phyloP scores from a whole-genome alignment of 352 stramenopile species.

The Pythium folliculosum region DNA sequence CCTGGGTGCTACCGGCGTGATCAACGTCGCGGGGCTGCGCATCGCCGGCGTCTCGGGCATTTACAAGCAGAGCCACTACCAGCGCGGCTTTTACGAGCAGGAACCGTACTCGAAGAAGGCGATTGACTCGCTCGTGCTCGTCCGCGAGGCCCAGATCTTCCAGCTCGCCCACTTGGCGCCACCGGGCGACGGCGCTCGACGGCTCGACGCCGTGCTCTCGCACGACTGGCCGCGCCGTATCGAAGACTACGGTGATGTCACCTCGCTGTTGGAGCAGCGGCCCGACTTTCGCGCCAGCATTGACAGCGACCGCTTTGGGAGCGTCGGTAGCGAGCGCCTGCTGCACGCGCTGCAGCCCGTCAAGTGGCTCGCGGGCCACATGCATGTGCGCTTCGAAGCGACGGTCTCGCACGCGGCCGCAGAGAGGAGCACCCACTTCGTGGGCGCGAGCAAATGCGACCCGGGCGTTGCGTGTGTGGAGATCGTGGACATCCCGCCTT shows the following conservation, averaged over 20 bases:
- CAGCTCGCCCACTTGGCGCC: constrained; percentile 87
- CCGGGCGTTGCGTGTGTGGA: constrained; percentile 94
- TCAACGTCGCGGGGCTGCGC: constrained; percentile 89
- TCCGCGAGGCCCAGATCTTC: constrained; percentile 92
- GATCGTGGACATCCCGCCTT: constrained; percentile 77
- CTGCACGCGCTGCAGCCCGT: constrained; percentile 90
- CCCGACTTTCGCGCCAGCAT: constrained; percentile 95
- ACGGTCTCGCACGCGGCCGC: constrained; percentile 71
- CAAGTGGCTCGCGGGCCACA: constrained; percentile 97
- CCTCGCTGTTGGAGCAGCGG: constrained; percentile 88
- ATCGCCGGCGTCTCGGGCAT: constrained; percentile 97
- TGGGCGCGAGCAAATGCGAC: constrained; percentile 98
- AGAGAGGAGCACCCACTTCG: constrained; percentile 81
- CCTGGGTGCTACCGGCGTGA: constrained; percentile 91
- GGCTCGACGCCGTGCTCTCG: constrained; percentile 93
- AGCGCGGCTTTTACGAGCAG: not conserved
- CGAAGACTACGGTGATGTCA: constrained; percentile 91
- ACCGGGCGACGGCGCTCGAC: constrained; percentile 28
- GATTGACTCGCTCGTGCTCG: constrained; percentile 76
- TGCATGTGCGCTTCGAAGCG: constrained; percentile 97
- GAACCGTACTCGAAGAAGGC: constrained; percentile 53
- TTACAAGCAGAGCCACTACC: constrained; percentile 75
- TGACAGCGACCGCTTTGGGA: constrained; percentile 92
- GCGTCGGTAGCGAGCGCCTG: constrained; percentile 90
- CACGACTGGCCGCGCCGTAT: constrained; percentile 99